Evolutionary conservation across 495 filamentous ascomycete genomes (phyloP).

Genomic region (Amorphotheca resinae): DNA sequence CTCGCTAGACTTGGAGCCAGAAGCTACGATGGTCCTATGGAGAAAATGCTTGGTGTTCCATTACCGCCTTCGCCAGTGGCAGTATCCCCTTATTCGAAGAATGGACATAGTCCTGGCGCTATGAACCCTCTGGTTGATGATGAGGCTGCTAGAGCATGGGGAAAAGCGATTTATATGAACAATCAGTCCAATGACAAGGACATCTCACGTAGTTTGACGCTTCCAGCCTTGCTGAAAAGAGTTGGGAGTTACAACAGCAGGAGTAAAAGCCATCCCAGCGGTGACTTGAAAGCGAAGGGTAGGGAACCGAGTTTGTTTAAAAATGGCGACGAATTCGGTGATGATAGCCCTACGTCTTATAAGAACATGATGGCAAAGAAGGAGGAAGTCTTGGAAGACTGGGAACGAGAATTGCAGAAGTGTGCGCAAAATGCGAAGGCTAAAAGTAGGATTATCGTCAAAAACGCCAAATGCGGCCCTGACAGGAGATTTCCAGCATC

Average conservation of each 20-base stretch:
- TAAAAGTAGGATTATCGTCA: slow-evolving; percentile 15
- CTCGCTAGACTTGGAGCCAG: slow-evolving; percentile 9
- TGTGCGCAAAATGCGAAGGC: slow-evolving; percentile 11
- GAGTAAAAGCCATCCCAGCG: slow-evolving; percentile 3
- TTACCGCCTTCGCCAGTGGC: slow-evolving; percentile 1
- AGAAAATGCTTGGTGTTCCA: slow-evolving; percentile 8
- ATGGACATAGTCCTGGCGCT: not conserved
- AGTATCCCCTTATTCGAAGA: not conserved
- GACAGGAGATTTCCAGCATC: slow-evolving; percentile 11
- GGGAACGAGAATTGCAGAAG: slow-evolving; percentile 15
- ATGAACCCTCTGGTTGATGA: not conserved
- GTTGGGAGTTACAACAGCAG: not conserved
- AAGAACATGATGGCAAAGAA: not conserved
- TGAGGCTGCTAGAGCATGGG: slow-evolving; percentile 9
- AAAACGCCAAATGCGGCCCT: slow-evolving; percentile 3
- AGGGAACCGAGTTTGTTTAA: not conserved
- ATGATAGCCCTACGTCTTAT: not conserved
- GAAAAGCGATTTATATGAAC: slow-evolving; percentile 7
- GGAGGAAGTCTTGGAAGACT: slow-evolving; percentile 7
- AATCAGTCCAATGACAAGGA: slow-evolving; percentile 1
- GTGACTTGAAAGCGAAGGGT: slow-evolving; percentile 3
- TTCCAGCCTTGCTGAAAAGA: not conserved
- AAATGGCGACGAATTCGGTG: not conserved
- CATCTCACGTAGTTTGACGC: not conserved
- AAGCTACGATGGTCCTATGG: slow-evolving; percentile 15